phyloP scores from a whole-genome alignment of 73 alveolate species.

The Paramecium sonneborni region DNA sequence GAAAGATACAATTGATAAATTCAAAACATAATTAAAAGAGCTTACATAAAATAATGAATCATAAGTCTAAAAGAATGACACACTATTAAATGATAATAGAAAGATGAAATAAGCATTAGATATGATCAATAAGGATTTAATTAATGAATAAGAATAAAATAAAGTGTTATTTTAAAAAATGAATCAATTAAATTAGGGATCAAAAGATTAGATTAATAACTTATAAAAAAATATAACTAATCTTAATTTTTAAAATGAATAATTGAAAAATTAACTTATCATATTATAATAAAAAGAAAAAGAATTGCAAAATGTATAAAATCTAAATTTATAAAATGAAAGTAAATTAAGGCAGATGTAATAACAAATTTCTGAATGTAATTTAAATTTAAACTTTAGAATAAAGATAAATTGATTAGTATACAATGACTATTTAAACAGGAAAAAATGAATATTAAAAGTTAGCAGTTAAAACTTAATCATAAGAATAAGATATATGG shows the following conservation, averaged over 20 bases:
- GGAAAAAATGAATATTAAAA: constrained; percentile 9
- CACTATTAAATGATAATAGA: neutral
- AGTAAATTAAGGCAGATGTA: neutral
- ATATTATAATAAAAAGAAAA: neutral
- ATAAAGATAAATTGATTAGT: neutral
- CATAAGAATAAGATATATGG: constrained; percentile 3
- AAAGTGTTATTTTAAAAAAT: neutral
- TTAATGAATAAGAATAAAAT: neutral
- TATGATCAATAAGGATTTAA: neutral
- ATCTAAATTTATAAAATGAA: neutral
- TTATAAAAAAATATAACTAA: neutral
- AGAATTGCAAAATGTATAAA: neutral
- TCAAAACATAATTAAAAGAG: neutral
- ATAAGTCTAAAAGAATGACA: neutral
- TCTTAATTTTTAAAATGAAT: neutral
- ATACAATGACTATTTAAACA: neutral
- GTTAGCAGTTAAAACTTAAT: neutral
- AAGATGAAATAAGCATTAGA: constrained; percentile 19
- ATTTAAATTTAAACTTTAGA: neutral
- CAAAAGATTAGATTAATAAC: neutral
- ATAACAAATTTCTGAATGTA: neutral
- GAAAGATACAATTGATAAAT: neutral
- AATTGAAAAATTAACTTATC: neutral
- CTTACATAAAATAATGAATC: neutral
- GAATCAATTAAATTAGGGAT: neutral